Conservation (phyloP, 805 yeast species). For the Kregervanrija delftensis region DNA sequence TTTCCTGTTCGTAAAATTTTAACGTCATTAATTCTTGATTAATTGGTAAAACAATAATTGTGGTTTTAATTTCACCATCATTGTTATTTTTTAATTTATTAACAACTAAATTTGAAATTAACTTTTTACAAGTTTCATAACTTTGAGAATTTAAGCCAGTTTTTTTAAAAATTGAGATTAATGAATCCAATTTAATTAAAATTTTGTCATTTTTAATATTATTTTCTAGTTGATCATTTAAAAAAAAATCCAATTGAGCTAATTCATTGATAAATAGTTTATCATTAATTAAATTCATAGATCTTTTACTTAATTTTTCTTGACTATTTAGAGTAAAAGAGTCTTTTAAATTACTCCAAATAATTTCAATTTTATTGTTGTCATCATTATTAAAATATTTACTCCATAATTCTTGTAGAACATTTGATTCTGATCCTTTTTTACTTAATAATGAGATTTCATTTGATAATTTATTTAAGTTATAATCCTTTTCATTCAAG, state of each 20-base stretch:
- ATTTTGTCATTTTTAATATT: slow-evolving; percentile 20
- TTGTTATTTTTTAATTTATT: slow-evolving; percentile 3
- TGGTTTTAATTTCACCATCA: slow-evolving; percentile 19
- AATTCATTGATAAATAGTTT: slow-evolving; percentile 42
- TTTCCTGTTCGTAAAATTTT: slow-evolving; percentile 6
- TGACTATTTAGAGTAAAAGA: slow-evolving; percentile 10
- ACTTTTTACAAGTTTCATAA: slow-evolving; percentile 31
- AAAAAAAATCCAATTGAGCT: slow-evolving; percentile 38
- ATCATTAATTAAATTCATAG: slow-evolving; percentile 33
- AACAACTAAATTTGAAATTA: slow-evolving; percentile 24
- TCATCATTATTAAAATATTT: slow-evolving; percentile 20
- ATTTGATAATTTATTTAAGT: slow-evolving; percentile 19
- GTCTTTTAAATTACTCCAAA: slow-evolving; percentile 32
- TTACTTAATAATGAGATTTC: slow-evolving; percentile 21
- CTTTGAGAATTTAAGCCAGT: slow-evolving; percentile 37
- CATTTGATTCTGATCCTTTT: slow-evolving; percentile 1
- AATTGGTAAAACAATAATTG: slow-evolving; percentile 29
- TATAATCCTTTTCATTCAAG: slow-evolving; percentile 6
- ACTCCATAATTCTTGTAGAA: slow-evolving; percentile 18
- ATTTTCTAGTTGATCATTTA: slow-evolving; percentile 16
- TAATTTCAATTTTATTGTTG: slow-evolving; percentile 26
- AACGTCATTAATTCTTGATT: slow-evolving; percentile 18
- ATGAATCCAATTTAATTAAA: slow-evolving; percentile 36
- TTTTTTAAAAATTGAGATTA: slow-evolving; percentile 34
- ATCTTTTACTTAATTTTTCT: slow-evolving; percentile 16